A percentile compares a stretch with the other conserved stretches of the same genome.
These are phyloP conservation scores for Thielaviopsis euricoi DNA, from an alignment of 2,329 filamentous ascomycete genomes.

Conservation along the genomic window DNA sequence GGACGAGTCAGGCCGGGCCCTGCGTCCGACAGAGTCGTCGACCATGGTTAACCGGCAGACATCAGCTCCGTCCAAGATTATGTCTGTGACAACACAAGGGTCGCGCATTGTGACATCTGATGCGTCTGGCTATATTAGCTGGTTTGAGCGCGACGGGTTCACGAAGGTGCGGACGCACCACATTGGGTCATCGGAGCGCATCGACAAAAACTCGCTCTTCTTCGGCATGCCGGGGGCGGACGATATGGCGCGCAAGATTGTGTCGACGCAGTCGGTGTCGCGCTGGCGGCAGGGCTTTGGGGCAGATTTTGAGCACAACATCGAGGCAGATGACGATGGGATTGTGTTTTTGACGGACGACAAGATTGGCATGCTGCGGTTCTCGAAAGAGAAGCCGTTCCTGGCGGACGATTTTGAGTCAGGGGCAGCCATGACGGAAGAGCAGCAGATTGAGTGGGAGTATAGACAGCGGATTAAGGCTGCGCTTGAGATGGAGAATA, in stretches of 20 bases:
- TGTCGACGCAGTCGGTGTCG: slow-evolving; percentile 37
- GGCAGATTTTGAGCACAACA: neutral
- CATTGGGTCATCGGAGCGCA: slow-evolving; percentile 38
- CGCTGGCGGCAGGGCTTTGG: slow-evolving; percentile 13
- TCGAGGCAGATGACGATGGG: slow-evolving; percentile 40
- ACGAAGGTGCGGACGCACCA: slow-evolving; percentile 39
- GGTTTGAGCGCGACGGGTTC: slow-evolving; percentile 73
- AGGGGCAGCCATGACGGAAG: slow-evolving; percentile 24
- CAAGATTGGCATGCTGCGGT: slow-evolving; percentile 55
- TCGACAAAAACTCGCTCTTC: slow-evolving; percentile 26
- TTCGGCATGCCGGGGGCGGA: slow-evolving; percentile 36
- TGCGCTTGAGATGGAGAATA: slow-evolving; percentile 57
- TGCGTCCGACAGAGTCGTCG: neutral
- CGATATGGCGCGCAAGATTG: slow-evolving; percentile 66
- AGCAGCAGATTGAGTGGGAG: slow-evolving; percentile 32
- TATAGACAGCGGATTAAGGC: slow-evolving; percentile 56
- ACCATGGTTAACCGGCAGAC: slow-evolving; percentile 54
- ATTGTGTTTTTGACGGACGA: slow-evolving; percentile 81
- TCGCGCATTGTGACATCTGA: slow-evolving; percentile 71
- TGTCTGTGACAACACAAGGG: slow-evolving; percentile 70
- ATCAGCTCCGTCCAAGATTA: slow-evolving; percentile 60
- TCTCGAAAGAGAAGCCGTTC: slow-evolving; percentile 36
- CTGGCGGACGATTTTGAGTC: slow-evolving; percentile 34
- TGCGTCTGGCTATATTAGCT: slow-evolving; percentile 68
- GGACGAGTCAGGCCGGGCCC: neutral